Percentiles rank a stretch among this genome's conserved stretches.
Conservation (phyloP, 2,329 filamentous ascomycete genomes). For the Colletotrichum higginsianum region DNA sequence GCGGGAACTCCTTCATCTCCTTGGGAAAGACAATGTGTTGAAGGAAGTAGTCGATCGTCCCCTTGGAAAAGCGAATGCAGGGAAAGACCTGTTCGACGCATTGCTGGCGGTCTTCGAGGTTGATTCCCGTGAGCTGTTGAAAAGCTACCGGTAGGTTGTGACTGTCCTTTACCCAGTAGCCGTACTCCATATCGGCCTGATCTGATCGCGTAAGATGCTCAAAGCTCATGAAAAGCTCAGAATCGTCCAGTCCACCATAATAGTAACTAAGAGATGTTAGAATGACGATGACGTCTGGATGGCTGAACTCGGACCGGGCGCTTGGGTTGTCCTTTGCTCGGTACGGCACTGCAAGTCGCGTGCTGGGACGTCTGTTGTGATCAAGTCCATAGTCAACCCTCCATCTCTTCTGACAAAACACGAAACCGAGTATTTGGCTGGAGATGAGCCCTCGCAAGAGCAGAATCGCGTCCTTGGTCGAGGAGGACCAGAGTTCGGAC, state of each 20-base stretch:
- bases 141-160: conserved; percentile 55
- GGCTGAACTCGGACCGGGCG: conserved; percentile 72
- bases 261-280: conserved; percentile 72
- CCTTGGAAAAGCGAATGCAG: conserved; percentile 65
- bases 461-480: conserved; percentile 55
- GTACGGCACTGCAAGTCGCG: conserved; percentile 70
- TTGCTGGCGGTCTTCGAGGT: conserved; percentile 68
- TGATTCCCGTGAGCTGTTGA: conserved; percentile 65
- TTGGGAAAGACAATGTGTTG: conserved; percentile 71
- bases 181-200: conserved; percentile 66
- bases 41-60: conserved; percentile 75
- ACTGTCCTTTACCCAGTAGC: conserved; percentile 60
- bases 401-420: conserved; percentile 72
- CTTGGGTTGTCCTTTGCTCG: conserved; percentile 72
- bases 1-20: conserved; percentile 73
- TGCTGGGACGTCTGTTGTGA: conserved; percentile 54
- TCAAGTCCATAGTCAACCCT: conserved; percentile 76
- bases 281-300: conserved; percentile 71
- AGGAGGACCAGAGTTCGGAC: conserved; percentile 53
- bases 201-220: conserved; percentile 64
- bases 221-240: conserved; percentile 65
- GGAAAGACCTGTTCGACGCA: conserved; percentile 68
- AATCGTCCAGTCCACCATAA: conserved; percentile 66
- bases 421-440: conserved; percentile 67
- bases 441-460: conserved; percentile 71